Percentiles rank a stretch among this genome's conserved stretches.
Conservation (phyloP, 148 eudicot genomes). For the Arctostaphylos glauca region DNA sequence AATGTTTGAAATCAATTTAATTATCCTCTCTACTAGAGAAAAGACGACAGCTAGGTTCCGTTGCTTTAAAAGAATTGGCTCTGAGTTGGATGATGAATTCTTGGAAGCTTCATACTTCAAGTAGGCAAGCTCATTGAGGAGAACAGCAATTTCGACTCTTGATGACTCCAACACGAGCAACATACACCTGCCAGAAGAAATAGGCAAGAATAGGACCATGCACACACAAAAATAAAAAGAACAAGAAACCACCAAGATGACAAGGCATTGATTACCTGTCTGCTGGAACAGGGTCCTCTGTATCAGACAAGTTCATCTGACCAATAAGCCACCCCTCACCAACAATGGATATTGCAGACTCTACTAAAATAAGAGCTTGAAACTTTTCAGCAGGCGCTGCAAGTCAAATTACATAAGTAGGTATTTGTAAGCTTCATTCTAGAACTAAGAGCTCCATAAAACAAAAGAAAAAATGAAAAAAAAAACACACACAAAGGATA, state of each 20-base stretch:
- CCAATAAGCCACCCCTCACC: constrained; percentile 83
- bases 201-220: constrained; percentile 10
- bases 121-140: constrained; percentile 84
- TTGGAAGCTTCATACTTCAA: constrained; percentile 66
- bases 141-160: constrained; percentile 84
- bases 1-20: constrained; percentile 64
- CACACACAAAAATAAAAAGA: not conserved
- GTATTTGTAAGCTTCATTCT: not conserved
- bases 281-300: constrained; percentile 45
- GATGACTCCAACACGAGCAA: constrained; percentile 87
- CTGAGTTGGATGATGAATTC: constrained; percentile 43
- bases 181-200: constrained; percentile 56
- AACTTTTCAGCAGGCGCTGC: constrained; percentile 78
- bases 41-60: constrained; percentile 63
- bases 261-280: constrained; percentile 44
- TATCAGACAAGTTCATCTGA: constrained; percentile 41
- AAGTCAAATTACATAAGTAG: constrained; percentile 14
- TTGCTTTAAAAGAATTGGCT: constrained; percentile 45
- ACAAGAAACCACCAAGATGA: not conserved
- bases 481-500: not conserved
- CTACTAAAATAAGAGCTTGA: constrained; percentile 79
- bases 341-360: constrained; percentile 54
- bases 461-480: not conserved
- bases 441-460: not conserved
- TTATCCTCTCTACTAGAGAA: constrained; percentile 75